These are phyloP conservation scores for Magnaporthiopsis rhizophila DNA, from an alignment of 2,329 filamentous ascomycete genomes.

Conservation along the genomic window DNA sequence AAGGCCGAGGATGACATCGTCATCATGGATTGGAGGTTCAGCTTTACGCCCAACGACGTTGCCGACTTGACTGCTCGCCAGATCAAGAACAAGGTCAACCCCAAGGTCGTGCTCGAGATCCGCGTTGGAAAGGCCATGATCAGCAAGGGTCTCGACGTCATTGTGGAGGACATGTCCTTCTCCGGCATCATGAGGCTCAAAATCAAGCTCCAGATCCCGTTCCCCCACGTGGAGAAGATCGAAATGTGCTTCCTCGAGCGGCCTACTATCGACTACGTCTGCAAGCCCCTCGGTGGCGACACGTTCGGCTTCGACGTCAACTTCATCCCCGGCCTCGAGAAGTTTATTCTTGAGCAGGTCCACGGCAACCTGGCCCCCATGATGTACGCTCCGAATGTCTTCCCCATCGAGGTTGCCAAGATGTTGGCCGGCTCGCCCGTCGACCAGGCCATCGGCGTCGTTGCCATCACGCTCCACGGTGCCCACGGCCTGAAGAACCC, in stretches of 20 bases:
- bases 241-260: slow-evolving; percentile 91
- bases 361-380: slow-evolving; percentile 90
- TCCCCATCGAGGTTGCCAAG: slow-evolving; percentile 97
- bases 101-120: slow-evolving; percentile 91
- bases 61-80: slow-evolving; percentile 86
- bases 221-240: slow-evolving; percentile 88
- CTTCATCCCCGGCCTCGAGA: slow-evolving; percentile 91
- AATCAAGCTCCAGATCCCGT: slow-evolving; percentile 92
- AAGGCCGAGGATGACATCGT: slow-evolving; percentile 93
- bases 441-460: slow-evolving; percentile 89
- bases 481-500: slow-evolving; percentile 90
- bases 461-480: slow-evolving; percentile 85
- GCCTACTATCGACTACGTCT: slow-evolving; percentile 90
- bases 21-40: slow-evolving; percentile 99
- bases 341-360: slow-evolving; percentile 92
- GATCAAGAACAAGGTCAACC: slow-evolving; percentile 91
- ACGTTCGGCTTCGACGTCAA: slow-evolving; percentile 98
- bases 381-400: slow-evolving; percentile 97
- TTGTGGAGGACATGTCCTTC: slow-evolving; percentile 96
- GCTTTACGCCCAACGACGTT: slow-evolving; percentile 93
- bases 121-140: slow-evolving; percentile 93
- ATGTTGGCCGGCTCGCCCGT: slow-evolving; percentile 92
- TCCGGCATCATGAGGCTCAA: slow-evolving; percentile 94
- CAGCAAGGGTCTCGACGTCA: slow-evolving; percentile 93
- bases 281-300: slow-evolving; percentile 93